These are phyloP conservation scores for Yamadazyma insecticola DNA, from an alignment of 805 yeast species.

Conservation along the genomic window DNA sequence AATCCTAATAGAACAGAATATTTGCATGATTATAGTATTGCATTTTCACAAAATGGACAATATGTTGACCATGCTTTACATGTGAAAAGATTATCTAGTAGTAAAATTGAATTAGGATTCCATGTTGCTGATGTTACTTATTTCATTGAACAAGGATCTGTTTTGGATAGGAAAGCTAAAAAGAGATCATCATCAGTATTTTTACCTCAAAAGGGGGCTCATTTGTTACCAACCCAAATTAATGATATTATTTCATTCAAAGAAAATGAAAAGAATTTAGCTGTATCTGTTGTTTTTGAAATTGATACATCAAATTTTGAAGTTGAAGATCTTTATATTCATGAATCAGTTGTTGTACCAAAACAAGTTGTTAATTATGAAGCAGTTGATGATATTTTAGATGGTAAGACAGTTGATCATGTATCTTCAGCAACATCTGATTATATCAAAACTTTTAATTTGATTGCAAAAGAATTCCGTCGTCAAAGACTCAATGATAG, in stretches of 20 bases:
- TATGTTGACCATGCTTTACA: constrained; percentile 78
- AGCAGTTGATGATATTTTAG: constrained; percentile 50
- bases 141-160: constrained; percentile 65
- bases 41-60: constrained; percentile 54
- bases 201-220: constrained; percentile 69
- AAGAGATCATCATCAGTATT: constrained; percentile 87
- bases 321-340: constrained; percentile 71
- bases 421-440: constrained; percentile 56
- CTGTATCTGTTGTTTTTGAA: constrained; percentile 75
- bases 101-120: constrained; percentile 74
- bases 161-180: constrained; percentile 82
- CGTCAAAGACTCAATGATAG: constrained; percentile 58
- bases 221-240: constrained; percentile 64
- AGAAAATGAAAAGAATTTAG: constrained; percentile 55
- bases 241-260: constrained; percentile 58
- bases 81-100: constrained; percentile 56
- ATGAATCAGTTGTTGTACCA: constrained; percentile 68
- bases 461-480: constrained; percentile 65
- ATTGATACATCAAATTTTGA: constrained; percentile 70
- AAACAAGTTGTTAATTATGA: constrained; percentile 50
- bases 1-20: constrained; percentile 47
- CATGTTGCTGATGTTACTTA: constrained; percentile 80
- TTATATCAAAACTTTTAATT: constrained; percentile 57
- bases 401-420: constrained; percentile 18
- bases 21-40: constrained; percentile 56